Base-by-base conservation (phyloP, 164 flowering plant genomes). In the Tinospora cordifolia region DNA sequence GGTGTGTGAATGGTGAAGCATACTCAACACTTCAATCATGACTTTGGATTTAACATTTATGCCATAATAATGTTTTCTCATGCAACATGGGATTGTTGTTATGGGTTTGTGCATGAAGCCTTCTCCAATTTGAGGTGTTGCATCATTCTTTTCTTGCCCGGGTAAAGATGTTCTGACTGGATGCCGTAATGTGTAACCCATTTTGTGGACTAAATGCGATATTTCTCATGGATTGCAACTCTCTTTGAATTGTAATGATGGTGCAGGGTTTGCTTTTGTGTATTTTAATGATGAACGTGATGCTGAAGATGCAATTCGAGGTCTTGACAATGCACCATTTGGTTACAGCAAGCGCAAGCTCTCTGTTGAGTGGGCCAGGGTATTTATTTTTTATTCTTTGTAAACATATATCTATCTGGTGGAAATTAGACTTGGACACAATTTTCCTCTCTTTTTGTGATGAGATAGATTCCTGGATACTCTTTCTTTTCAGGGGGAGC, bases 291-390 rank as follows among this genome's bases (percentile, higher is more conserved):
- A 94, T 76, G 95, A 94, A 63, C 93, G 86, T 68, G 98, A 94
- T 86, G 98, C 97, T 66, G 87, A 83, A 66, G 97, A 89, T 83
- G 96, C 98, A 21, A 92, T 93, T 49, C 90, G 85, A 8, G 82
- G 81, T 34, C 84, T 92, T 65, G 96, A 94, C 76, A 84, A 84
- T 74, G 58, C 67, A 3, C 90, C 96, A 44, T 94, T 94, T 83
- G 97, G 98, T 41, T 77, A 86, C 77, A 87, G 83, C 63, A 85
- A 79, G 80, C 93, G 98, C 57, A 81, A 78, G 76, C 79, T 94
- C 10, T 89, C 96, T 0, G 97, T 92, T 41, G 98, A 94, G 74
- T 94, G 97, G 98, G 87, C 98, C 21, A 89, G 81, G 91, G 97
- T 92, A 70, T 21, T 74, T 38, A 0, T 34, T 24, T 26, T 39